Percentiles rank a stretch among this genome's conserved stretches.
Evolutionary conservation across 2,329 filamentous ascomycete species (phyloP).

Genomic region (Arthrobotrys megalospora): DNA sequence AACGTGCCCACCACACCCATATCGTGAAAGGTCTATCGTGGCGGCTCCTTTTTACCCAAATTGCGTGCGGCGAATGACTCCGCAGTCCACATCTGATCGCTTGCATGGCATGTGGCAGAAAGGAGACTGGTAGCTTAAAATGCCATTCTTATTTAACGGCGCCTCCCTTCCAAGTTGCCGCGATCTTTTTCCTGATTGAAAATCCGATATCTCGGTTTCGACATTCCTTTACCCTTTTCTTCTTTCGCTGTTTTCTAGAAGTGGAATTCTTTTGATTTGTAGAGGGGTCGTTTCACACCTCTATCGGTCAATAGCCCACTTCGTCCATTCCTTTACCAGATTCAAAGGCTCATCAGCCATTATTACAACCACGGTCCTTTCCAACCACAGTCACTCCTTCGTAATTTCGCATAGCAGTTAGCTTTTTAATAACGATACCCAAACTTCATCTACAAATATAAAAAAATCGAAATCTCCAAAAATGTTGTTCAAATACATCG

Average conservation of each 20-base stretch:
- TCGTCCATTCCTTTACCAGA: conserved; percentile 54
- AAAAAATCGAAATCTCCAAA: conserved; percentile 20
- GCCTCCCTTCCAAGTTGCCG: conserved; percentile 45
- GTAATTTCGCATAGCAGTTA: conserved; percentile 22
- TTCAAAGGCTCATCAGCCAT: conserved; percentile 2
- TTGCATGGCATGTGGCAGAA: conserved; percentile 24
- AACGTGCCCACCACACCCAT: conserved; percentile 29
- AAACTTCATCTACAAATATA: conserved; percentile 26
- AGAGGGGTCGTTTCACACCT: conserved; percentile 40
- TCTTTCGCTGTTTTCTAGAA: conserved; percentile 44
- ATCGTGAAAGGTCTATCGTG: conserved; percentile 33
- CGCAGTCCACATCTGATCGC: conserved; percentile 25
- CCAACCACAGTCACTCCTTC: conserved; percentile 54
- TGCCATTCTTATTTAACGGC: conserved; percentile 46
- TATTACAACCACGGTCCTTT: conserved; percentile 14
- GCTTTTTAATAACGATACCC: conserved; percentile 6
- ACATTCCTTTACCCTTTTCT: conserved; percentile 43
- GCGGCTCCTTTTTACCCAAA: conserved; percentile 56
- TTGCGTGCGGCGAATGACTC: conserved; percentile 33
- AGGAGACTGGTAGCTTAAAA: not conserved
- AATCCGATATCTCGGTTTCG: conserved; percentile 17
- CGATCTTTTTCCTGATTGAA: conserved; percentile 47
- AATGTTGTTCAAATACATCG: conserved; percentile 52
- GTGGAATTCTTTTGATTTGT: conserved; percentile 33
- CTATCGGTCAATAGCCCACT: conserved; percentile 41